phyloP scores from a whole-genome alignment of 1,284 basidiomycete species.

The Rhodotorula mucilaginosa region DNA sequence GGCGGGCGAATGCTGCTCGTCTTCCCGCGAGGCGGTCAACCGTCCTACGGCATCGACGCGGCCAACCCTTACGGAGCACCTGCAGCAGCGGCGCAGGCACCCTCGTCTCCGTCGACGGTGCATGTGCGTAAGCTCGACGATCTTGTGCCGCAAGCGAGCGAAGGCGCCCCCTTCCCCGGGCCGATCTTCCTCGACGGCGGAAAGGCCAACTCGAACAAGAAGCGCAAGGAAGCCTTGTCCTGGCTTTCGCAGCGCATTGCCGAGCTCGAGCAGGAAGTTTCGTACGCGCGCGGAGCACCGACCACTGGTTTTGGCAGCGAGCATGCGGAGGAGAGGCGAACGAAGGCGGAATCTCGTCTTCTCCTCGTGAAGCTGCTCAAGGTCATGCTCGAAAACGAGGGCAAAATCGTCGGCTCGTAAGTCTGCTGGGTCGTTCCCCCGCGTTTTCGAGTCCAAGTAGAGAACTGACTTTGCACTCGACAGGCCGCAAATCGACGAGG shows the following conservation, averaged over 20 bases:
- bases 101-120: constrained; percentile 52
- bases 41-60: constrained; percentile 64
- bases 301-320: constrained; percentile 44
- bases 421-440: constrained; percentile 37
- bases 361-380: constrained; percentile 71
- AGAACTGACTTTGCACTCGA: not conserved
- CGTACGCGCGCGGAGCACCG: constrained; percentile 53
- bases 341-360: constrained; percentile 70
- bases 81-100: constrained; percentile 53
- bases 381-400: constrained; percentile 81
- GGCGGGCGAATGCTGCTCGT: constrained; percentile 81
- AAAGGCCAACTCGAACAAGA: constrained; percentile 61
- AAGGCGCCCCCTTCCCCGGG: constrained; percentile 63
- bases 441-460: not conserved
- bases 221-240: constrained; percentile 71
- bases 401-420: constrained; percentile 76
- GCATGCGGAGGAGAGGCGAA: constrained; percentile 53
- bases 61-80: constrained; percentile 62
- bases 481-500: constrained; percentile 68
- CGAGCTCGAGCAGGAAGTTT: constrained; percentile 72
- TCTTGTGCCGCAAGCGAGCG: constrained; percentile 59
- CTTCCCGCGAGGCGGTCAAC: constrained; percentile 59
- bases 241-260: constrained; percentile 72
- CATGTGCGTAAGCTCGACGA: constrained; percentile 66
- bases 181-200: constrained; percentile 76